Conservation (phyloP, 2,329 filamentous ascomycete species). For the Cordyceps cicadae region DNA sequence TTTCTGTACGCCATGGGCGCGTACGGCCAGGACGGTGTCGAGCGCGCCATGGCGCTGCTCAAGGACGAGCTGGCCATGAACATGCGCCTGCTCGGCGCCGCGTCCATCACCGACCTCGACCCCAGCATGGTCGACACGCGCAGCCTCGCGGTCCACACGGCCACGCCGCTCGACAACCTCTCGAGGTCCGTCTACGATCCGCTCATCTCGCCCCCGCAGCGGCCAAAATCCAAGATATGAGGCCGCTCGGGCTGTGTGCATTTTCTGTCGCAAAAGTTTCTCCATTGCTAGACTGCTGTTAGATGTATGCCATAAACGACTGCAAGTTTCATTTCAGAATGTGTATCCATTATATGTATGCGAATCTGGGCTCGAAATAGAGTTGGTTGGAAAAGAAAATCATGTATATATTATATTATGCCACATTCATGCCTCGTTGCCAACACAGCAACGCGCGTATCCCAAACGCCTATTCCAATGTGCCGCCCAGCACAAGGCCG, state of each 20-base stretch:
- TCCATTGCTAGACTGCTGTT: not conserved
- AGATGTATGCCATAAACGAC: not conserved
- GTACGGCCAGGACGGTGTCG: slow-evolving; percentile 80
- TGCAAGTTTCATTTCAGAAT: not conserved
- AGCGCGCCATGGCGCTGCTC: slow-evolving; percentile 83
- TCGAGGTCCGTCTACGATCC: slow-evolving; percentile 45
- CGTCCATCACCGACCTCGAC: slow-evolving; percentile 66
- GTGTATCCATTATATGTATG: not conserved
- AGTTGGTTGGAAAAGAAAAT: not conserved
- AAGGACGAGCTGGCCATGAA: slow-evolving; percentile 99
- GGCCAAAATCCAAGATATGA: slow-evolving; percentile 44
- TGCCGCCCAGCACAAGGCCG: not conserved
- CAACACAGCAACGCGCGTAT: not conserved
- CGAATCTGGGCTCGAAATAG: not conserved
- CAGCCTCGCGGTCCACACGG: slow-evolving; percentile 51
- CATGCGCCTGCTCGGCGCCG: slow-evolving; percentile 86
- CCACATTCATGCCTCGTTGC: not conserved
- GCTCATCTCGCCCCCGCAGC: slow-evolving; percentile 42
- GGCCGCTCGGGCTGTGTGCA: not conserved
- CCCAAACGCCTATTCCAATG: not conserved
- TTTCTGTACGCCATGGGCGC: slow-evolving; percentile 95
- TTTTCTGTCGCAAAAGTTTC: not conserved
- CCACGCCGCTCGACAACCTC: slow-evolving; percentile 41
- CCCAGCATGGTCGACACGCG: slow-evolving; percentile 72
- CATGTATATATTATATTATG: not conserved